A percentile compares a stretch with the other conserved stretches of the same genome.
phyloP scores from a whole-genome alignment of 768 basidiomycete species.

The Neoboletus magnificus region DNA sequence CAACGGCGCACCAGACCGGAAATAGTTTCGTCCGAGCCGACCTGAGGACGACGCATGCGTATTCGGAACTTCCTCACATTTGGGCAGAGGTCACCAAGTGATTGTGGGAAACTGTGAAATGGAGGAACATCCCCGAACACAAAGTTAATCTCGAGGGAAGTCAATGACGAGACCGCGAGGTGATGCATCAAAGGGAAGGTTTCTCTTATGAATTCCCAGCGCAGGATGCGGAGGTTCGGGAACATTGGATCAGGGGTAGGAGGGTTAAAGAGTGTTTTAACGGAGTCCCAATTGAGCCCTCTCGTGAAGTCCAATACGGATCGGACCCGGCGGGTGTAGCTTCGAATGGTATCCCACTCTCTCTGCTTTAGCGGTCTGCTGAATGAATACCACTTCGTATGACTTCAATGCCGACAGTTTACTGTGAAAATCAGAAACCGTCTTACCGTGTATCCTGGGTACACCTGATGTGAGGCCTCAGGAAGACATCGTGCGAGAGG shows the following conservation, averaged over 20 bases:
- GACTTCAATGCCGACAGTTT: neutral
- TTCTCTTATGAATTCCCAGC: constrained; percentile 18
- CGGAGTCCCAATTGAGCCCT: constrained; percentile 17
- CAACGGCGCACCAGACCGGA: constrained; percentile 15
- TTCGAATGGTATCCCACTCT: constrained; percentile 12
- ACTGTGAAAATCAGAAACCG: neutral
- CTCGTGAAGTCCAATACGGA: constrained; percentile 11
- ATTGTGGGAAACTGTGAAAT: constrained; percentile 15
- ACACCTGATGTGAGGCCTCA: constrained; percentile 9
- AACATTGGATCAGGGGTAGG: constrained; percentile 15
- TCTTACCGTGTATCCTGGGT: constrained; percentile 9
- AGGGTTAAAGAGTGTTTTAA: constrained; percentile 16
- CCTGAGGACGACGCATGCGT: constrained; percentile 17
- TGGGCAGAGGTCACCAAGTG: constrained; percentile 19
- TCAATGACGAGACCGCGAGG: constrained; percentile 11
- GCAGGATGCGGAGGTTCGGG: constrained; percentile 19
- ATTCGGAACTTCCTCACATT: constrained; percentile 8
- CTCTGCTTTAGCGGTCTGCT: constrained; percentile 7
- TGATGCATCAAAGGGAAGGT: constrained; percentile 16
- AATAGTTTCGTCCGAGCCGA: constrained; percentile 5
- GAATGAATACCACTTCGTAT: constrained; percentile 13
- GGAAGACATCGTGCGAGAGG: constrained; percentile 6
- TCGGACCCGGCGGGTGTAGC: constrained; percentile 12
- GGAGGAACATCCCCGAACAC: constrained; percentile 17
- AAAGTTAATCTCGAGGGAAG: constrained; percentile 20